These are phyloP conservation scores for Austroboletus eburneus DNA, from an alignment of 768 basidiomycete species.

Conservation along the genomic window DNA sequence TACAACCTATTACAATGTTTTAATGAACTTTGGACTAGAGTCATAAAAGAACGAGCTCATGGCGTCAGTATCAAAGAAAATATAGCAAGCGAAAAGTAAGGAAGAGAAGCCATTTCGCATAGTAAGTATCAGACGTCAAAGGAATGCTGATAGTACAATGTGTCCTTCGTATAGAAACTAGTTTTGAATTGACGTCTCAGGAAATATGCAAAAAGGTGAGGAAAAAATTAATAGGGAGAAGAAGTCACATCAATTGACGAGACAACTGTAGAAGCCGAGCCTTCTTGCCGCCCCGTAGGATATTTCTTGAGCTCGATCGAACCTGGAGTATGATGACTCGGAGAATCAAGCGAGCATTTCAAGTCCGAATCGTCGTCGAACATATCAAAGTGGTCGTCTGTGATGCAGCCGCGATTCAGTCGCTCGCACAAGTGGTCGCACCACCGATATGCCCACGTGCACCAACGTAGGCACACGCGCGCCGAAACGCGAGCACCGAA, in stretches of 20 bases:
- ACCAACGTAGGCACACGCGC: constrained; percentile 20
- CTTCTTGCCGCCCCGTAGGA: constrained; percentile 1
- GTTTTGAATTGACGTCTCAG: not conserved
- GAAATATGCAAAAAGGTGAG: no score
- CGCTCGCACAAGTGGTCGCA: constrained; percentile 6
- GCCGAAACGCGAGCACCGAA: constrained; percentile 23
- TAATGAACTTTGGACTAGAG: not conserved
- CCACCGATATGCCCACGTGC: constrained; percentile 19
- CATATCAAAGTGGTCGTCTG: not conserved
- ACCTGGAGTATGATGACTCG: not conserved
- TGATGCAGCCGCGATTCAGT: not conserved
- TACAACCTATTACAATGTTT: constrained; percentile 10
- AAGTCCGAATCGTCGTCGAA: not conserved
- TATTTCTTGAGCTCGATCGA: constrained; percentile 4
- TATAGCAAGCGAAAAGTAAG: not conserved
- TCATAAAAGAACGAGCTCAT: not conserved
- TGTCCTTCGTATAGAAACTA: not conserved
- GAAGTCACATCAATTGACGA: no score
- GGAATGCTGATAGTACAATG: not conserved
- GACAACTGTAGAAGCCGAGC: not conserved
- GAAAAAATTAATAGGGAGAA: no score
- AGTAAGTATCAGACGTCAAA: not conserved
- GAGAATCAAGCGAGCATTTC: not conserved
- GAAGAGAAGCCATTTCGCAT: not conserved
- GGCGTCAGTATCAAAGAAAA: not conserved